Base-by-base conservation (phyloP, 352 stramenopile species). In the Pythium guiyangense region DNA sequence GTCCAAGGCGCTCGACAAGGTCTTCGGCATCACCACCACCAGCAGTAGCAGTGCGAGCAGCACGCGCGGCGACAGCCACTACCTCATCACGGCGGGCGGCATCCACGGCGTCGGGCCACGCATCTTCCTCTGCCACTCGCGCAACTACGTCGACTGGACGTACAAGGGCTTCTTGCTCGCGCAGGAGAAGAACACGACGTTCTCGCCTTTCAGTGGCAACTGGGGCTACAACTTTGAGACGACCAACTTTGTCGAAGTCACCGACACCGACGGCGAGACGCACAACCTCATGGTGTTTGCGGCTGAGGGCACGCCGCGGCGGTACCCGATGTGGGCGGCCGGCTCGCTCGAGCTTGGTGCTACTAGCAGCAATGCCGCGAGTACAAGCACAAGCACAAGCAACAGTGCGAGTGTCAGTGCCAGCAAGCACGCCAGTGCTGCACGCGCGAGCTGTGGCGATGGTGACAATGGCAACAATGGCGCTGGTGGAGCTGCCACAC, bases 221-320 rank as follows among this genome's bases (percentile, higher is more conserved):
- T 88, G 73, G 73, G 77, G 77, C 2, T 86, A 48, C 56, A 88
- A 86, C 67, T 88, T 86, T 45, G 77, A 88, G 63, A 88, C 72
- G 12, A 81, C 71, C 39, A 83, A 79, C 61, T 88, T 83, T 60
- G 57, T 76, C 31, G 77, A 86, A 56, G 63, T 88, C 43, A 63
- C 44, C 39, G 77, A 88, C 55, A 74, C 71, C 26, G 77, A 88
- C 18, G 75, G 75, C 34, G 67, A 79, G 37, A 59, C 64, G 2
- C 74, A 88, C 67, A 86, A 86, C 64, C 66, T 85, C 25, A 79
- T 88, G 65, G 60, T 88, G 43, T 84, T 86, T 17, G 73, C n/a
- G n/a, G n/a, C n/a, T n/a, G n/a, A n/a, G n/a, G n/a, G n/a, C n/a
- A n/a, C n/a, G n/a, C n/a, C n/a, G n/a, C n/a, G n/a, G n/a, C n/a